phyloP scores from a whole-genome alignment of 208 protist genomes.

The Trypanosoma rangeli region DNA sequence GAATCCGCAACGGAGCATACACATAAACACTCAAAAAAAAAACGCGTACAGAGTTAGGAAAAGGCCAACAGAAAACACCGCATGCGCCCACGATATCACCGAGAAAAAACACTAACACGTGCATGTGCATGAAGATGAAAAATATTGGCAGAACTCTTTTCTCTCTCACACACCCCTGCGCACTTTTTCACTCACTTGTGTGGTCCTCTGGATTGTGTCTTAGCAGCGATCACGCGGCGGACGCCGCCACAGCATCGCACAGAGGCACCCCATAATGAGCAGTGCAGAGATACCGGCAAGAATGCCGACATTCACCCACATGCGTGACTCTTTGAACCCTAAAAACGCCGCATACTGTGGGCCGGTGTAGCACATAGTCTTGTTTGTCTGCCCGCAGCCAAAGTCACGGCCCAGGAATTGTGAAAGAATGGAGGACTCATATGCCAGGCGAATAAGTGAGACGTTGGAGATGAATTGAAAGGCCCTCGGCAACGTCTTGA shows the following conservation, averaged over 20 bases:
- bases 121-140: too few species aligned
- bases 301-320: slow-evolving; percentile 50
- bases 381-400: slow-evolving; percentile 28
- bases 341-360: slow-evolving; percentile 51
- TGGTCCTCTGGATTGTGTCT: too few species aligned
- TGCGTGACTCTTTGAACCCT: slow-evolving; percentile 36
- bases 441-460: slow-evolving; percentile 53
- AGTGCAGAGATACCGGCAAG: slow-evolving; percentile 36
- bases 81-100: too few species aligned
- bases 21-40: too few species aligned
- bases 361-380: slow-evolving; percentile 50
- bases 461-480: slow-evolving; percentile 42
- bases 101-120: too few species aligned
- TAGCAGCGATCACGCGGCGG: slow-evolving; percentile 1
- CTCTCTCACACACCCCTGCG: too few species aligned
- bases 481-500: slow-evolving; percentile 43
- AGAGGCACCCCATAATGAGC: slow-evolving; percentile 39
- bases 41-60: too few species aligned
- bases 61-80: too few species aligned
- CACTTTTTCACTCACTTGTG: too few species aligned
- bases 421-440: slow-evolving; percentile 55
- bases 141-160: too few species aligned
- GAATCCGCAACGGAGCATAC: too few species aligned
- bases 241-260: slow-evolving; percentile 37
- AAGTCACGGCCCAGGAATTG: slow-evolving; percentile 50